Base-by-base conservation (phyloP, 192 early-diverging fungal genomes). In the Mortierella hygrophila region DNA sequence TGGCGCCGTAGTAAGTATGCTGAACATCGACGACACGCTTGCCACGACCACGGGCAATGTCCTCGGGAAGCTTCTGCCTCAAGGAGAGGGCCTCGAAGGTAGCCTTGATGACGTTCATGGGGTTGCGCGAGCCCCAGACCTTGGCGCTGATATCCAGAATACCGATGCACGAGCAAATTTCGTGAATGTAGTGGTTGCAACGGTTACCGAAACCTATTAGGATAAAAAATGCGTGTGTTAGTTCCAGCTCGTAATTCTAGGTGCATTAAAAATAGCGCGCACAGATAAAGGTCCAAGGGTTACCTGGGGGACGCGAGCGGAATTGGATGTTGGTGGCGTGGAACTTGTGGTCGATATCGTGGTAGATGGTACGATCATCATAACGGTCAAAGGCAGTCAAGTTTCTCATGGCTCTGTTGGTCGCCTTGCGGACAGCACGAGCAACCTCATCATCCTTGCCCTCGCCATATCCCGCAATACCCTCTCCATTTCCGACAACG, bases 101-200 rank as follows among this genome's bases (percentile, higher is more conserved):
- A 11, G 94, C 95, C 92, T 99, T 98, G 91, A 99, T 94, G 42
- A 99, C 97, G 88, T 99, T 99, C 96, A 99, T 97, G 6, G 97
- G 97, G 88, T 97, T 99, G 54, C 92, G 91, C n/a, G 97, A 98
- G 6, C 98, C 97, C 78, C 91, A 88, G 42, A 99, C 94, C 88
- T 99, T 99, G 69, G 93, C 96, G 46, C 95, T 91, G 78, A 99
- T 76, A 90, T 99, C 99, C 74, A 95, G 94, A 83, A 99, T 97
- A 41, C 99, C 99, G 41, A 96, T 88, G 83, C 97, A 98, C 74
- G 96, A 92, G 86, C 95, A 98, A 73, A 99, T 93, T 89, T 99
- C 97, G 92, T 99, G 97, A 83, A 99, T 95, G 76, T 96, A 91
- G 74, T 95, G 96, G 89, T 97, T 97, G 57, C 95, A 94, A n/a